phyloP scores from a whole-genome alignment of 2,329 filamentous ascomycete species.

The Biscogniauxia sp. region DNA sequence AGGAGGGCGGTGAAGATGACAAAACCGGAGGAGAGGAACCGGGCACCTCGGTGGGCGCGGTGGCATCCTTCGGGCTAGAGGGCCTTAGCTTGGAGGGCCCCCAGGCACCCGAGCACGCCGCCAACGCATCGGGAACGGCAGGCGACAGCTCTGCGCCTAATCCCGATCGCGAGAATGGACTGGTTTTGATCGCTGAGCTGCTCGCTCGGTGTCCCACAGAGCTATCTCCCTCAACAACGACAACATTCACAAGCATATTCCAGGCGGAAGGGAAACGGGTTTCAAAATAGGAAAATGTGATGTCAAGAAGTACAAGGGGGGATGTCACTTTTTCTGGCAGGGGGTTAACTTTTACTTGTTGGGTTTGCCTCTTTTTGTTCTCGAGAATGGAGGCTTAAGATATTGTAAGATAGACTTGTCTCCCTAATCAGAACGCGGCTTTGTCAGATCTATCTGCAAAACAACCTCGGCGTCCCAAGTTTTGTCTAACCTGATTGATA shows the following conservation, averaged over 20 bases:
- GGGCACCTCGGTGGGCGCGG: no score
- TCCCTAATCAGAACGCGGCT: not conserved
- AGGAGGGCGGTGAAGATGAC: not conserved
- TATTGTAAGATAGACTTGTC: not conserved
- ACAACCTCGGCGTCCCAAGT: not conserved
- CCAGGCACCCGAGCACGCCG: conserved; percentile 43
- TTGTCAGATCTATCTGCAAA: not conserved
- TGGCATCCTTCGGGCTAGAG: not conserved
- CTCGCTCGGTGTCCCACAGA: conserved; percentile 42
- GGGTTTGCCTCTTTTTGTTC: not conserved
- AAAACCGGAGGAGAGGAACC: not conserved
- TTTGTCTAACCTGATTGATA: not conserved
- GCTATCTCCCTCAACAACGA: conserved; percentile 38
- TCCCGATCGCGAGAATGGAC: conserved; percentile 59
- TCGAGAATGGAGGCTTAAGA: not conserved
- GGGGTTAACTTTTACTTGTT: not conserved
- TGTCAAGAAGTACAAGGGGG: not conserved
- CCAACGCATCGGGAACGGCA: conserved; percentile 26
- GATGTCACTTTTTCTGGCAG: not conserved
- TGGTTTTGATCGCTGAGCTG: conserved; percentile 58
- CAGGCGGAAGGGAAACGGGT: conserved; percentile 44
- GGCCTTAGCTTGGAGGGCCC: conserved; percentile 40
- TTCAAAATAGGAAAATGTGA: not conserved
- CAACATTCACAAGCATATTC: conserved; percentile 48
- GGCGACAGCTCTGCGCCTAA: conserved; percentile 31